Evolutionary conservation across 192 early-diverging fungal genomes (phyloP), one percentile per base, ranked within the genome.

Genomic region (Dispira parvispora): DNA sequence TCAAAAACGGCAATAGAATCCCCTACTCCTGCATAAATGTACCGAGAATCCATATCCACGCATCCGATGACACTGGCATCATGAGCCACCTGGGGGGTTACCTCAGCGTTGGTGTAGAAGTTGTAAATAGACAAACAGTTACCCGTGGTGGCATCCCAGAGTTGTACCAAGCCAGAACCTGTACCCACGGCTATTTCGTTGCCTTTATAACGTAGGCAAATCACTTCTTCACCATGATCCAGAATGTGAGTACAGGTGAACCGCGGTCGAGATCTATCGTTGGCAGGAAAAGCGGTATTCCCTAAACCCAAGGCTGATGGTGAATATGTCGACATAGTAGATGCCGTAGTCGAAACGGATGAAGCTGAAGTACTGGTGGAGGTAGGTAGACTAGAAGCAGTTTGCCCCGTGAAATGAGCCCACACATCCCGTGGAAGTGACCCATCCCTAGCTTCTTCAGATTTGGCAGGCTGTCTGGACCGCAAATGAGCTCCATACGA

Each of bases 161-260:
- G 16, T 23, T 50, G 49, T 8, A 50, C 49, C 23, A 50, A 23
- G 8, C 49, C 49, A 23, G 49, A 50, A 23, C 49, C 49, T 1
- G 49, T 50, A 50, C 49, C 49, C 49, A 23, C 49, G 49, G 49
- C 49, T 3, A 50, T 50, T 23, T 50, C 49, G 49, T 50, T 18
- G 4, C 23, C 23, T 50, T 50, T 50, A 23, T 50, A 50, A 18
- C 49, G 49, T 23, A 50, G 49, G 8, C 49, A 50, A 50, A 50
- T 50, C n/a, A 50, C 49, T 8, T 50, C 49, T 20, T 50, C 49
- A 1, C 49, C 49, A 8, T 50, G 49, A 23, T 50, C 49, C 49
- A 50, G 23, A 8, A 50, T 23, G 49, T 50, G 49, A 4, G 16
- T 18, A 23, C 49, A 23, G 4, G 23, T 23, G 23, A 50, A 50